Base-by-base conservation (phyloP, 441 rosid genomes). In the Mallotus japonicus region DNA sequence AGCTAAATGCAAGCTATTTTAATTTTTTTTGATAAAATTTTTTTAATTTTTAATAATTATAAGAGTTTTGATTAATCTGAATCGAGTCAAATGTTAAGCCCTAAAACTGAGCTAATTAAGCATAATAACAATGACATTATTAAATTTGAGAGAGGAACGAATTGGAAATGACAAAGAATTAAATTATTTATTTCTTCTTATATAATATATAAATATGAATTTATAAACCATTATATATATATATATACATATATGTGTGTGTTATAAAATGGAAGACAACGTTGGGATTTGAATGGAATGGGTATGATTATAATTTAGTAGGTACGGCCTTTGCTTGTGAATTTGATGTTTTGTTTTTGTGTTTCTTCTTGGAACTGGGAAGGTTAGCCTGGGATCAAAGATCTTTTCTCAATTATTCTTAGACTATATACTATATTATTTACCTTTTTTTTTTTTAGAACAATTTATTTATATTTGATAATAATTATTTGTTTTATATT, bases 331-430 rank as follows among this genome's bases (percentile, higher is more conserved):
- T 34, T 14, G 7, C 3, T 61, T 50, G 68, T 34, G 19, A 40
- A 34, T 62, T 49, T 47, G 67, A 76, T 59, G 9, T 10, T 54
- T 37, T 70, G 13, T 69, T 49, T 24, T 37, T 64, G 46, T 24
- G 22, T 22, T 53, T 13, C 65, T 76, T 76, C 79, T 76, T 76
- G 75, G 79, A 65, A 76, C 71, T 70, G 65, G 67, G 44, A 58
- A 56, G 54, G 54, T 28, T 56, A 63, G 50, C 37, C 50, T 50
- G 72, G 50, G 61, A 37, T 59, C 20, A n/a, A 59, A 34, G 47
- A 44, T 73, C 56, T 73, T 14, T 44, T 65, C 42, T 49, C 9
- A 20, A 50, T 50, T 50, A 50, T 50, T 50, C 54, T 50, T 12
- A 50, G 13, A 50, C 2, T 13, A 50, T 11, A 7, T 44, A 44